phyloP scores from a whole-genome alignment of 2,329 filamentous ascomycete genomes.

The Claviceps capensis region DNA sequence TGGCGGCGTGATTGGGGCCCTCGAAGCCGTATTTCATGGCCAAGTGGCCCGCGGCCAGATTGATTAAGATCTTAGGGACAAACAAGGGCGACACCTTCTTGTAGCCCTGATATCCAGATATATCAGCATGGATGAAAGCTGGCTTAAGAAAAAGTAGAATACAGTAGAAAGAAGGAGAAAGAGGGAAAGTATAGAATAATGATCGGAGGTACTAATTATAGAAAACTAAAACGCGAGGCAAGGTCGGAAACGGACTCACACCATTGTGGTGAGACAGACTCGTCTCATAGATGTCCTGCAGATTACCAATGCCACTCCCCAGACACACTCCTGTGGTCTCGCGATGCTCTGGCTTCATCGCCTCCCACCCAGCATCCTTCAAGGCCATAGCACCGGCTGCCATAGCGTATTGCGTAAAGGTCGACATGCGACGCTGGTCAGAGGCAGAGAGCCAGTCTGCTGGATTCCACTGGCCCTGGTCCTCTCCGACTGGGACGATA shows the following conservation, averaged over 20 bases:
- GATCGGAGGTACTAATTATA: neutral
- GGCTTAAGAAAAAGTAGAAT: too few relatives aligned
- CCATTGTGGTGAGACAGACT: constrained; percentile 61
- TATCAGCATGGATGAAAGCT: too few relatives aligned
- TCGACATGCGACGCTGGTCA: constrained; percentile 68
- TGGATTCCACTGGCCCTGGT: constrained; percentile 33
- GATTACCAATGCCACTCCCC: constrained; percentile 88
- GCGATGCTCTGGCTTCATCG: constrained; percentile 43
- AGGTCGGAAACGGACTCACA: constrained; percentile 31
- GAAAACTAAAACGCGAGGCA: neutral
- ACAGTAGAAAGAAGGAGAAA: neutral
- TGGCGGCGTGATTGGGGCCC: constrained; percentile 84
- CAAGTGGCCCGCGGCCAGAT: constrained; percentile 86
- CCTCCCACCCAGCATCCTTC: constrained; percentile 65
- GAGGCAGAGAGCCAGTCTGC: constrained; percentile 38
- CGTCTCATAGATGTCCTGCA: constrained; percentile 80
- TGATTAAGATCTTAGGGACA: constrained; percentile 84
- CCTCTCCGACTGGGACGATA: constrained; percentile 47
- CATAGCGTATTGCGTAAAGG: constrained; percentile 82
- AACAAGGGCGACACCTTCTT: constrained; percentile 88
- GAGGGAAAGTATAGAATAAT: neutral
- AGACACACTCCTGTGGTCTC: constrained; percentile 82
- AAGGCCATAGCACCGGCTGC: constrained; percentile 79
- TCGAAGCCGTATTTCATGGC: constrained; percentile 84
- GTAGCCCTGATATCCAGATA: constrained; percentile 52